Percentiles rank a stretch among this genome's conserved stretches.
Evolutionary conservation across 164 flowering plant species (phyloP).

Genomic region (Warburgia ugandensis): DNA sequence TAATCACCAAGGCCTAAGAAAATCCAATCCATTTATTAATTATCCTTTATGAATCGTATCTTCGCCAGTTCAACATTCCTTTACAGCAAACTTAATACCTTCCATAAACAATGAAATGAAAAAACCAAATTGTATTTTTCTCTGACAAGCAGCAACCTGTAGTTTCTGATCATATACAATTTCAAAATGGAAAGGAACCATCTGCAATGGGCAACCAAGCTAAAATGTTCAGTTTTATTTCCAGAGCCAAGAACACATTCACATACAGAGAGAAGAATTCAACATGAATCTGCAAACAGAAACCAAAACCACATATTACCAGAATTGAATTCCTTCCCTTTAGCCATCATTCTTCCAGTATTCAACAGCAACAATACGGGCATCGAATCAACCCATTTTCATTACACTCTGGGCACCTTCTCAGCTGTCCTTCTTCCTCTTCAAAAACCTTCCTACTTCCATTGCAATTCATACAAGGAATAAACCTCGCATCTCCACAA

Average conservation of each 20-base stretch:
- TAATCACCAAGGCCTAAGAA: too few species aligned
- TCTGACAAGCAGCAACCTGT: too few species aligned
- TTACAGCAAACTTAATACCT: too few species aligned
- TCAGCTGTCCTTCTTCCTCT: constrained; percentile 47
- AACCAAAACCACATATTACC: background rate
- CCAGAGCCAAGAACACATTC: constrained; percentile 3
- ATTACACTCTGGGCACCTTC: constrained; percentile 65
- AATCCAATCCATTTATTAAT: too few species aligned
- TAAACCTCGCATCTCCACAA: constrained; percentile 87
- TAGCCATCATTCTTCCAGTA: background rate
- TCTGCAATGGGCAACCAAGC: too few species aligned
- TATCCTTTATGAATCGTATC: too few species aligned
- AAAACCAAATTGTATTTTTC: too few species aligned
- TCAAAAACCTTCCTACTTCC: constrained; percentile 81
- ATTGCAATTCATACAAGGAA: constrained; percentile 66
- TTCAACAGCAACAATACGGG: constrained; percentile 56
- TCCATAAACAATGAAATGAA: too few species aligned
- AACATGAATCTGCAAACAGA: constrained; percentile 2
- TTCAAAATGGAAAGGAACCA: too few species aligned
- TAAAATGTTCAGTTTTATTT: background rate
- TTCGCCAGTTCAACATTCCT: too few species aligned
- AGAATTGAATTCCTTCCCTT: too few species aligned
- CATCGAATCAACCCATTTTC: constrained; percentile 91
- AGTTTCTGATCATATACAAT: too few species aligned
- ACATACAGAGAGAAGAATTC: constrained; percentile 5